A percentile compares a stretch with the other conserved stretches of the same genome.
Conservation (phyloP, 2,329 filamentous ascomycete genomes). For the Lasiodiplodia citricola region DNA sequence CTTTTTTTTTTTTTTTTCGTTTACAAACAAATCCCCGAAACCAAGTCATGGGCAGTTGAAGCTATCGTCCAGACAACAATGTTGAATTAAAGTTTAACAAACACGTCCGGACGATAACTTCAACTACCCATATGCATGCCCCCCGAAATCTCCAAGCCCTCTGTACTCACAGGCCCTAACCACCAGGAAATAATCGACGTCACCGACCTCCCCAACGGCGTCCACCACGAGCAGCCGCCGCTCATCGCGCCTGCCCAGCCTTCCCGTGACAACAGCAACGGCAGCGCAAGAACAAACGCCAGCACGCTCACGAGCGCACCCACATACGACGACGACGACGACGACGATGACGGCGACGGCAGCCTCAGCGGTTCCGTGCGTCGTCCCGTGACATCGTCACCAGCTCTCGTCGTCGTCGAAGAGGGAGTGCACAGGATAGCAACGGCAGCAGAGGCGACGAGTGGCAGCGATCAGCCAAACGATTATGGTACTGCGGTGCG, state of each 20-base stretch:
- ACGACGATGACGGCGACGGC: not conserved
- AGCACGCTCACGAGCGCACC: not conserved
- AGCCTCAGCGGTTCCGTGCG: not conserved
- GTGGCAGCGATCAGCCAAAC: not conserved
- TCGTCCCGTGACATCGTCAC: not conserved
- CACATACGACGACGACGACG: not conserved
- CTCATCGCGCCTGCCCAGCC: too few species aligned
- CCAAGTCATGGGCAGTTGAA: not conserved
- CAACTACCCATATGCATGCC: too few species aligned
- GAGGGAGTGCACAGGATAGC: not conserved
- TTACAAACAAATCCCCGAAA: too few species aligned
- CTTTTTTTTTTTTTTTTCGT: not conserved
- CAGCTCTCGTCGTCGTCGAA: not conserved
- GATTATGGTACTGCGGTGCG: not conserved
- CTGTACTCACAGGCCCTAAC: not conserved
- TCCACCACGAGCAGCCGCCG: not conserved
- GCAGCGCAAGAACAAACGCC: not conserved
- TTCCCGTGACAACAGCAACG: not conserved
- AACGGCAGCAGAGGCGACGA: not conserved
- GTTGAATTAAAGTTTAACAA: too few species aligned
- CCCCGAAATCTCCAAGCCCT: too few species aligned
- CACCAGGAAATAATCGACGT: slow-evolving; percentile 3
- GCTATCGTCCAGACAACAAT: not conserved
- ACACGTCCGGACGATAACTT: too few species aligned
- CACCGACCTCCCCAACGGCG: slow-evolving; percentile 8